These are phyloP conservation scores for Colletotrichum salicis DNA, from an alignment of 2,329 filamentous ascomycete genomes.

Conservation along the genomic window DNA sequence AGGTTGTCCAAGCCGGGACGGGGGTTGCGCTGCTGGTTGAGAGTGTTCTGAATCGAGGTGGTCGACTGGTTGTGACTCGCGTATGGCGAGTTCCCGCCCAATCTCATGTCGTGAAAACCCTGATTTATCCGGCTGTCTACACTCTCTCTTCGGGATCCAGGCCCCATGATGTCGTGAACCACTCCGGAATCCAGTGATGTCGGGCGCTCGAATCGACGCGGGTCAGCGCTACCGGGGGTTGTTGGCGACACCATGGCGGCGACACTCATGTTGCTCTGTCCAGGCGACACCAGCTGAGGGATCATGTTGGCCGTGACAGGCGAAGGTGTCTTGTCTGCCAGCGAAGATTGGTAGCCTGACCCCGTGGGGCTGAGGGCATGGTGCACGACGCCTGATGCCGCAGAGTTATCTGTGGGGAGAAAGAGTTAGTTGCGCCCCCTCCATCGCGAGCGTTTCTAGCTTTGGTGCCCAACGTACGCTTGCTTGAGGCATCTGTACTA, in stretches of 20 bases:
- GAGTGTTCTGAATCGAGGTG: conserved; percentile 76
- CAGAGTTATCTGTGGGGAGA: conserved; percentile 53
- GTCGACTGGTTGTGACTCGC: conserved; percentile 81
- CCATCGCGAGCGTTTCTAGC: conserved; percentile 35
- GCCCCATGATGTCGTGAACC: conserved; percentile 48
- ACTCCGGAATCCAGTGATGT: conserved; percentile 49
- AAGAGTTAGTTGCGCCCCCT: conserved; percentile 22
- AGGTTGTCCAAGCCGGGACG: conserved; percentile 62
- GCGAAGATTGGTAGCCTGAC: conserved; percentile 61
- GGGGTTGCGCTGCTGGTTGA: conserved; percentile 74
- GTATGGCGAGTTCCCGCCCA: conserved; percentile 76
- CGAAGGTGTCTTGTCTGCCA: conserved; percentile 71
- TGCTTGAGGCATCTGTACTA: conserved; percentile 55
- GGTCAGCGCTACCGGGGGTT: conserved; percentile 55
- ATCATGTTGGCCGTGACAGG: conserved; percentile 63
- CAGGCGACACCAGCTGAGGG: conserved; percentile 65
- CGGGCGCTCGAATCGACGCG: conserved; percentile 56
- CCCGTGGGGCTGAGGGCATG: conserved; percentile 41
- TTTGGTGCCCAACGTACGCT: conserved; percentile 47
- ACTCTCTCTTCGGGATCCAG: conserved; percentile 76
- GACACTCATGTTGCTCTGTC: conserved; percentile 71
- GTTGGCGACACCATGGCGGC: conserved; percentile 74
- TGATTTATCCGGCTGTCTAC: conserved; percentile 83
- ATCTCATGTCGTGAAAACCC: conserved; percentile 74
- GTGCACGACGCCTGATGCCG: conserved; percentile 48